Conservation (phyloP, 768 basidiomycete species). For the Galerina sulciceps region DNA sequence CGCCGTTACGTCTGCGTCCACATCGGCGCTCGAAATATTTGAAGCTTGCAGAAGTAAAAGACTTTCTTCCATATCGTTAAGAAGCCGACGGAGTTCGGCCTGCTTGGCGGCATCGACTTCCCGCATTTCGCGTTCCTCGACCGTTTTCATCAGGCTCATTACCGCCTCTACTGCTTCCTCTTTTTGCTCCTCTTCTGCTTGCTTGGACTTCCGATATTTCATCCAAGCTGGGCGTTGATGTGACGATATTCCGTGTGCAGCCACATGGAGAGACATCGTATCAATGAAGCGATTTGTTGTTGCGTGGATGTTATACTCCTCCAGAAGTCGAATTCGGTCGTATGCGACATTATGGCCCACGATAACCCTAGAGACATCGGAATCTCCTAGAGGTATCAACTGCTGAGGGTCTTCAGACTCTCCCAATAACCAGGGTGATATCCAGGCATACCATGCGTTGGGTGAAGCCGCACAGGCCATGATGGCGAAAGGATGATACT, state of each 20-base stretch:
- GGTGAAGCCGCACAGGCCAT: constrained; percentile 88
- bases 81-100: constrained; percentile 41
- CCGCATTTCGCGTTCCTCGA: constrained; percentile 51
- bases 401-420: constrained; percentile 60
- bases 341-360: constrained; percentile 97
- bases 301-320: constrained; percentile 77
- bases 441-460: constrained; percentile 94
- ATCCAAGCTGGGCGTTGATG: constrained; percentile 95
- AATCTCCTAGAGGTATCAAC: constrained; percentile 73
- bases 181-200: constrained; percentile 53
- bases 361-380: constrained; percentile 59
- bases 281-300: constrained; percentile 86
- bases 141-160: constrained; percentile 38
- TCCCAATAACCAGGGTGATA: constrained; percentile 89
- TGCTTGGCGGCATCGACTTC: constrained; percentile 52
- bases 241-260: constrained; percentile 92
- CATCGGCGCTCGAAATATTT: constrained; percentile 10
- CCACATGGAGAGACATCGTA: constrained; percentile 94
- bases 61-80: constrained; percentile 43
- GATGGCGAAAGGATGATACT: constrained; percentile 78
- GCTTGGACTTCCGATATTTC: constrained; percentile 77
- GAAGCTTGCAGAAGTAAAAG: constrained; percentile 28
- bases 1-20: constrained; percentile 24
- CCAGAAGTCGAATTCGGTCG: constrained; percentile 80
- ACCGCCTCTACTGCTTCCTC: constrained; percentile 69